Evolutionary conservation across 2,329 filamentous ascomycete genomes (phyloP).

Genomic region (Aspergillus fumigatiaffinis): DNA sequence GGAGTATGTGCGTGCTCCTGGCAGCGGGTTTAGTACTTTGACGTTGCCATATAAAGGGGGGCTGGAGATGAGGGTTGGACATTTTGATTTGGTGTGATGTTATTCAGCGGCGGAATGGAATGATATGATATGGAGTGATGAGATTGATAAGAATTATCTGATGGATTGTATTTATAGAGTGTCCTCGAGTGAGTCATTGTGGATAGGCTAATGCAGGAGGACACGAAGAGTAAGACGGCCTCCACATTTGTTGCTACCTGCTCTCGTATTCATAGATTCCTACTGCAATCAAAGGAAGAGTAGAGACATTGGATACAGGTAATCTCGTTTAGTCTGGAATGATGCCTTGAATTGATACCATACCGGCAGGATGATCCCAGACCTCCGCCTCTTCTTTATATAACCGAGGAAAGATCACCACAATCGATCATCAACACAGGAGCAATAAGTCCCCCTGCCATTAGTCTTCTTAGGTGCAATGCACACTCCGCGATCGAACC

Average conservation of each 20-base stretch:
- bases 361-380: no score
- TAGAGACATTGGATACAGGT: no score
- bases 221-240: background rate
- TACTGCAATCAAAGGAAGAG: no score
- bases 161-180: background rate
- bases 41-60: constrained; percentile 49
- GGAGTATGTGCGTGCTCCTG: constrained; percentile 42
- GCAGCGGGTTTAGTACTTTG: constrained; percentile 48
- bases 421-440: background rate
- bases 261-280: background rate
- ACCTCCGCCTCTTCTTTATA: no score
- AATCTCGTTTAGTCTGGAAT: no score
- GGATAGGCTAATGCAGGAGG: background rate
- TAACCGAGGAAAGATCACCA: background rate
- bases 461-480: background rate
- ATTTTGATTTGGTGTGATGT: background rate
- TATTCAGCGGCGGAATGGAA: background rate
- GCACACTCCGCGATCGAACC: background rate
- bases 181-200: background rate
- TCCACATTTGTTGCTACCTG: background rate
- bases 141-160: background rate
- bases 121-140: no score
- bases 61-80: constrained; percentile 38
- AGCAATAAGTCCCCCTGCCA: background rate
- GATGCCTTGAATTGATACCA: no score